Conservation (phyloP, 768 basidiomycete species). For the Russula abietina region DNA sequence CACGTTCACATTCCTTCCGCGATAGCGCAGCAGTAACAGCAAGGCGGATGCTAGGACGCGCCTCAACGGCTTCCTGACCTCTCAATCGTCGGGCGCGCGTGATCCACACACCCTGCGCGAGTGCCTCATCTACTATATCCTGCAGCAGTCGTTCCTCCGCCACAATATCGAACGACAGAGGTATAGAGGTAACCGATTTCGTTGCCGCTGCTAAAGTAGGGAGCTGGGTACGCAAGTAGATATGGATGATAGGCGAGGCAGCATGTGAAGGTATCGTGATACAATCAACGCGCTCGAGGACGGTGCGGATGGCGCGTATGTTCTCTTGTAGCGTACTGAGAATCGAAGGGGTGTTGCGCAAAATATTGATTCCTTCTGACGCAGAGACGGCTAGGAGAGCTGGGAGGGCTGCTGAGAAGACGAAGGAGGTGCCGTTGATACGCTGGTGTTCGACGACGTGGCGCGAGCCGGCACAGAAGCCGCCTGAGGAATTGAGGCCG, state of each 20-base stretch:
- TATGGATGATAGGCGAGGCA: conserved; percentile 83
- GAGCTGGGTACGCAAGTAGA: conserved; percentile 46
- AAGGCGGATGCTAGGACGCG: conserved; percentile 79
- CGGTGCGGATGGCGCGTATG: conserved; percentile 63
- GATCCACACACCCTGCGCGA: conserved; percentile 76
- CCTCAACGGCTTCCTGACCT: conserved; percentile 79
- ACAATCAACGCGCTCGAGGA: conserved; percentile 77
- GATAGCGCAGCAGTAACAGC: conserved; percentile 72
- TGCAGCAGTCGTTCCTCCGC: conserved; percentile 78
- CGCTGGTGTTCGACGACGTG: conserved; percentile 90
- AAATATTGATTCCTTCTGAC: conserved; percentile 77
- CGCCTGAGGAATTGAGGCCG: conserved; percentile 77
- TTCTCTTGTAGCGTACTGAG: conserved; percentile 78
- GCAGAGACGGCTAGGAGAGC: conserved; percentile 82
- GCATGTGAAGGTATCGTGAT: conserved; percentile 83
- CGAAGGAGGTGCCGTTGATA: conserved; percentile 92
- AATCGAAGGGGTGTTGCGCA: conserved; percentile 69
- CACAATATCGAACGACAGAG: conserved; percentile 47
- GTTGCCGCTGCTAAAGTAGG: conserved; percentile 25
- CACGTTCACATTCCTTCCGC: conserved; percentile 90
- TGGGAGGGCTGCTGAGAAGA: conserved; percentile 95
- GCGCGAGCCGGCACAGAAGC: conserved; percentile 88
- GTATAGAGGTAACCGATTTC: conserved; percentile 26
- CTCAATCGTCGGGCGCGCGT: conserved; percentile 78
- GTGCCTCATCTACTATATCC: conserved; percentile 85